phyloP scores from a whole-genome alignment of 2,329 filamentous ascomycete genomes.

The Monosporascus sp. region DNA sequence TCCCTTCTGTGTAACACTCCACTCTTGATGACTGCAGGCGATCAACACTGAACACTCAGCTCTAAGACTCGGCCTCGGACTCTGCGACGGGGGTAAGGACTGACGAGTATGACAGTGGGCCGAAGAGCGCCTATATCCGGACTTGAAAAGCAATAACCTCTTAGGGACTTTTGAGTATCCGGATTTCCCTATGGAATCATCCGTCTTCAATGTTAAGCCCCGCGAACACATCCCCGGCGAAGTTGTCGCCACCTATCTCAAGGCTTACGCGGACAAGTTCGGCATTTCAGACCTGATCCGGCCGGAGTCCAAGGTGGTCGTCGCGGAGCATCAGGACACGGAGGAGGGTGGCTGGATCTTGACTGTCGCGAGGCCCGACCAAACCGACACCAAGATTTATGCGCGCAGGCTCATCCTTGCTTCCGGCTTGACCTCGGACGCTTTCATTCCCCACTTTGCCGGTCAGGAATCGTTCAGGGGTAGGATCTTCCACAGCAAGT shows the following conservation, averaged over 20 bases:
- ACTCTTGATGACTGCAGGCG: not conserved
- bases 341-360: constrained; percentile 28
- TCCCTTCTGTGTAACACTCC: not conserved
- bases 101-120: constrained; percentile 46
- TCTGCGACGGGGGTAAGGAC: not conserved
- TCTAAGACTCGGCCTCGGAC: not conserved
- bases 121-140: constrained; percentile 59
- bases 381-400: constrained; percentile 21
- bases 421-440: constrained; percentile 54
- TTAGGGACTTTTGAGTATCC: constrained; percentile 67
- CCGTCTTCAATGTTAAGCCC: constrained; percentile 38
- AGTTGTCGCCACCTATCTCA: constrained; percentile 52
- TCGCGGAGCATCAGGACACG: constrained; percentile 42
- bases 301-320: constrained; percentile 45
- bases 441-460: constrained; percentile 47
- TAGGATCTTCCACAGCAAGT: constrained; percentile 52
- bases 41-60: too few species aligned
- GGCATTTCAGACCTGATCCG: constrained; percentile 42
- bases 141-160: constrained; percentile 70
- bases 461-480: constrained; percentile 45
- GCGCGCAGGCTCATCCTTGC: constrained; percentile 53
- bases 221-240: constrained; percentile 56
- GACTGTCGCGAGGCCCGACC: constrained; percentile 7
- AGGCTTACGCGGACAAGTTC: constrained; percentile 48
- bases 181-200: constrained; percentile 64